Conservation (phyloP, 306 rosid species). For the Malus sieversii region DNA sequence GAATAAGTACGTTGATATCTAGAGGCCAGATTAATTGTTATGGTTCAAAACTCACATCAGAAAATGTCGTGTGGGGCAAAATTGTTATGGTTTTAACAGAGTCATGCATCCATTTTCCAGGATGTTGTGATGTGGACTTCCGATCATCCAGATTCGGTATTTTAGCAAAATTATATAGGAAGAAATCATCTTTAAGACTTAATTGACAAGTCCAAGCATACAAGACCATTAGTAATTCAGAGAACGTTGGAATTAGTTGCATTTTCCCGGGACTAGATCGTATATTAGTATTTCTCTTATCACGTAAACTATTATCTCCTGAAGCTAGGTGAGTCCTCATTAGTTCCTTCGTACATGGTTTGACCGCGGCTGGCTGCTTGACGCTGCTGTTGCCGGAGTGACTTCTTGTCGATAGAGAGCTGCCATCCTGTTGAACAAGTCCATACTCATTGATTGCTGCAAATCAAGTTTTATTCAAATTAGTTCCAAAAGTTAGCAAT, state of each 20-base stretch:
- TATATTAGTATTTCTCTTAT: neutral
- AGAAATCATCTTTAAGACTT: neutral
- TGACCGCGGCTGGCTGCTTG: slow-evolving; percentile 10
- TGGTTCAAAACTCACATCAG: neutral
- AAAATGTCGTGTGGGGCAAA: neutral
- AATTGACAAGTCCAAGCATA: neutral
- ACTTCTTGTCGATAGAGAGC: slow-evolving; percentile 36
- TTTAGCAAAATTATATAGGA: no score
- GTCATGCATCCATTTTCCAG: neutral
- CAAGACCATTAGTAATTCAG: neutral
- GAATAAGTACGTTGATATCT: neutral
- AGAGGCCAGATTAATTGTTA: neutral
- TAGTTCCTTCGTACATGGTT: slow-evolving; percentile 17
- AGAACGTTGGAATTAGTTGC: neutral
- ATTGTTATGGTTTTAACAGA: neutral
- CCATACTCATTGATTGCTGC: slow-evolving; percentile 46
- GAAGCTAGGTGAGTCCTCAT: neutral
- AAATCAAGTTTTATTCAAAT: neutral
- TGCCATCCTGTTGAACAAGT: slow-evolving; percentile 42
- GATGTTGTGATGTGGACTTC: neutral
- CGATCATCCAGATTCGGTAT: neutral
- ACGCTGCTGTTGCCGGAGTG: slow-evolving; percentile 21
- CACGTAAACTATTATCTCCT: neutral
- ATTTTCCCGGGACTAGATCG: neutral
- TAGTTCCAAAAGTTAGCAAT: neutral